A percentile compares a stretch with the other conserved stretches of the same genome.
Conservation (phyloP, 495 filamentous ascomycete genomes). For the Monascus purpureus region DNA sequence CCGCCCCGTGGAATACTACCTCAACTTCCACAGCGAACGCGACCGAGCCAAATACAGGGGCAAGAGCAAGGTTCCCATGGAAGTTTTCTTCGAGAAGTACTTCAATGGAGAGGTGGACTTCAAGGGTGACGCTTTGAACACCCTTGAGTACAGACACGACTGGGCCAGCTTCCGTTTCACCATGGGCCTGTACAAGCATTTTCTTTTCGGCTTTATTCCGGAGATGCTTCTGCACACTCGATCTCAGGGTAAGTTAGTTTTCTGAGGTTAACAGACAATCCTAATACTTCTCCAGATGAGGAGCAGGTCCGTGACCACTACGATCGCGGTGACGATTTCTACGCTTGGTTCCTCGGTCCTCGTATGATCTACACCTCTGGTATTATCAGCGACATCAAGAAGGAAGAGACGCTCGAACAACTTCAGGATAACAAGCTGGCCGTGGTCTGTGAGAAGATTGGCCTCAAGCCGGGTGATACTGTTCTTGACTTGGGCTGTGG, state of each 20-base stretch:
- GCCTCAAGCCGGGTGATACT: conserved; percentile 43
- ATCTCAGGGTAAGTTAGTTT: conserved; percentile 42
- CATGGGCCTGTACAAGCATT: conserved; percentile 47
- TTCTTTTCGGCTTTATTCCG: conserved; percentile 54
- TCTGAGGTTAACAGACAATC: no score
- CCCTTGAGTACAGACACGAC: conserved; percentile 52
- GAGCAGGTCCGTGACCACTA: conserved; percentile 67
- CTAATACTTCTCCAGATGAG: conserved; percentile 37
- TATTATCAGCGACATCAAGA: conserved; percentile 50
- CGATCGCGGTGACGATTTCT: conserved; percentile 63
- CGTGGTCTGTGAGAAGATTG: conserved; percentile 62
- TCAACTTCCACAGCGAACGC: conserved; percentile 44
- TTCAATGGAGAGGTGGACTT: conserved; percentile 49
- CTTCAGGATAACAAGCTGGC: conserved; percentile 59
- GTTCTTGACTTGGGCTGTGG: conserved; percentile 59
- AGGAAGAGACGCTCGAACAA: conserved; percentile 51
- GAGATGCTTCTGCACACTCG: conserved; percentile 55
- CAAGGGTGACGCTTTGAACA: conserved; percentile 47
- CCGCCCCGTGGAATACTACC: conserved; percentile 47
- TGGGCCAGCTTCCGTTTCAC: conserved; percentile 61
- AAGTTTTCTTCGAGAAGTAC: conserved; percentile 56
- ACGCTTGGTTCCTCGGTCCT: conserved; percentile 59
- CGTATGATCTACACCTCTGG: conserved; percentile 66
- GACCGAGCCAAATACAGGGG: conserved; percentile 44
- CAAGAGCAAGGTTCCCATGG: conserved; percentile 50